phyloP scores from a whole-genome alignment of 2,329 filamentous ascomycete species.

The Colletotrichum lentis region DNA sequence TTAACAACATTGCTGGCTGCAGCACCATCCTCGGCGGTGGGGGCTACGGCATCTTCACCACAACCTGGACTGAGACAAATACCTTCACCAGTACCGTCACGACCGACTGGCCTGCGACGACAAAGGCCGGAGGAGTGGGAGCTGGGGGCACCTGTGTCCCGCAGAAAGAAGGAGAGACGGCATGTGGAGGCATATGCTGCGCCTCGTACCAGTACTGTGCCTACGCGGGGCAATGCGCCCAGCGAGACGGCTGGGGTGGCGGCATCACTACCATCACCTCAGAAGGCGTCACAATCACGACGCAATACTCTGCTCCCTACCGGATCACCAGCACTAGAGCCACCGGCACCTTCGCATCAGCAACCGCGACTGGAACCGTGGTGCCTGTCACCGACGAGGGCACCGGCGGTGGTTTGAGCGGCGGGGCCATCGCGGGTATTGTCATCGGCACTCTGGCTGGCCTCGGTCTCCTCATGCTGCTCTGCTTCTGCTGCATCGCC shows the following conservation, averaged over 20 bases:
- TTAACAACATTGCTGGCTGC: slow-evolving; percentile 60
- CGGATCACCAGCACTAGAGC: slow-evolving; percentile 64
- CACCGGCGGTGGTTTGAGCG: slow-evolving; percentile 63
- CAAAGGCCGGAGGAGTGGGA: slow-evolving; percentile 45
- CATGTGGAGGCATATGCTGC: slow-evolving; percentile 77
- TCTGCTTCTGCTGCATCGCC: slow-evolving; percentile 79
- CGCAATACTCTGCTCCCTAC: slow-evolving; percentile 60
- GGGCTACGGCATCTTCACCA: slow-evolving; percentile 55
- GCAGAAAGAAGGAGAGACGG: slow-evolving; percentile 60
- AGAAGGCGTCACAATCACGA: slow-evolving; percentile 59
- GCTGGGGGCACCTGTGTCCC: slow-evolving; percentile 59
- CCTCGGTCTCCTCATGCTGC: slow-evolving; percentile 69
- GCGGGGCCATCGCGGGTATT: slow-evolving; percentile 81
- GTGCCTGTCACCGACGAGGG: slow-evolving; percentile 45
- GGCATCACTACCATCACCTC: slow-evolving; percentile 55
- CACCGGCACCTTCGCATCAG: slow-evolving; percentile 61
- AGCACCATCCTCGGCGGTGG: slow-evolving; percentile 47
- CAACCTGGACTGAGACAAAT: slow-evolving; percentile 68
- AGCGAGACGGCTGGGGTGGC: slow-evolving; percentile 47
- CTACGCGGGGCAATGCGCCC: slow-evolving; percentile 64
- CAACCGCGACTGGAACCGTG: slow-evolving; percentile 62
- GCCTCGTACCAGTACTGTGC: slow-evolving; percentile 74
- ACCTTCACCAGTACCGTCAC: slow-evolving; percentile 69
- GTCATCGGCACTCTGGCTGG: slow-evolving; percentile 77
- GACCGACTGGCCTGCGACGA: slow-evolving; percentile 55